Evolutionary conservation across 176 grass and related monocot genomes (phyloP), one percentile per base, ranked within the genome.

Genomic region (Chloris gayana): DNA sequence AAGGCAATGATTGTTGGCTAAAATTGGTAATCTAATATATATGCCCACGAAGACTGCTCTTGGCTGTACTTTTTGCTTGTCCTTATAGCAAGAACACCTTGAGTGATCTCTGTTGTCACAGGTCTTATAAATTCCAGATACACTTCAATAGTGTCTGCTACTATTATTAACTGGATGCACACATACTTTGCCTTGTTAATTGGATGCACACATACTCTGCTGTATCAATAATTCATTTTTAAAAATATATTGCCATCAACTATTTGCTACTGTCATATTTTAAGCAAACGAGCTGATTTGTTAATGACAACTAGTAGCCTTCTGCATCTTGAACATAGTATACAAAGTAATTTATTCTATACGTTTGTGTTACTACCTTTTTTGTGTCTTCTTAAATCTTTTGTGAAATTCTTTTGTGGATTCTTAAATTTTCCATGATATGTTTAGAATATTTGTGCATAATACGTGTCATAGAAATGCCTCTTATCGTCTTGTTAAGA

Each of bases 381-480:
- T 82, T 33, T 72, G 4, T 9, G 26, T 5, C 42, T 73, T 7
- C 27, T 24, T 72, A 81, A 14, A 3, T 72, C 1, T 61, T 70
- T 15, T 44, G 51, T 35, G 18, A 18, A 35, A 71, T n/a, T n/a
- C n/a, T 82, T 82, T 33, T 72, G 4, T 9, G 26, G 9, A 30
- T 73, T 7, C 27, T 24, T 72, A 81, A 14, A 3, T 72, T 0
- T 61, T 70, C 9, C 31, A 45, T 61, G 24, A 46, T 70, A 6
- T n/a, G 15, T 58, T 80, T 51, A 15, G 6, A 61, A 58, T 71
- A 7, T 60, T 18, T 60, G 35, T 70, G 35, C 66, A 60, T 80
- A 80, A 70, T 60, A 57, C 37, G 49, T 34, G 5, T 8, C 25
- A 80, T 70, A 44, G 13, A 8, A 24, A 44, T n/a, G n/a, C 46